phyloP scores from a whole-genome alignment of 192 early-diverging fungal species.

The Coemansia furcata region DNA sequence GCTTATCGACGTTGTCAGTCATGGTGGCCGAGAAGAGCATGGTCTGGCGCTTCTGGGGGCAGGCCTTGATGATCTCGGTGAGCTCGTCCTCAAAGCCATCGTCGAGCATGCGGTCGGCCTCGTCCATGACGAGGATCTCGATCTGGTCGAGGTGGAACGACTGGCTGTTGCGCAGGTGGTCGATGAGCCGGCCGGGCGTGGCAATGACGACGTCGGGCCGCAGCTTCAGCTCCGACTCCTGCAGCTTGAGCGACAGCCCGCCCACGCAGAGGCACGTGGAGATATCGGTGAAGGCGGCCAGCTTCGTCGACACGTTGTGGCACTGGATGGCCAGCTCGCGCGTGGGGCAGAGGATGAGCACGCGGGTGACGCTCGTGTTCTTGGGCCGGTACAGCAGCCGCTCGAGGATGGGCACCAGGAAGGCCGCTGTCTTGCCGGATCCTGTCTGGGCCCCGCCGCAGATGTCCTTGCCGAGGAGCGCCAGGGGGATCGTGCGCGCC shows the following conservation, averaged over 20 bases:
- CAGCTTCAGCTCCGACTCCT: constrained; percentile 82
- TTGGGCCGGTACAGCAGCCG: constrained; percentile 89
- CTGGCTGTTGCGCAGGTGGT: constrained; percentile 91
- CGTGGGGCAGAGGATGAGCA: constrained; percentile 92
- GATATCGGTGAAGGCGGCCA: constrained; percentile 88
- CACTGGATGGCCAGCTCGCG: constrained; percentile 98
- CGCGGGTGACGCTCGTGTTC: constrained; percentile 72
- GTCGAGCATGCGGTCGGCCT: constrained; percentile 98
- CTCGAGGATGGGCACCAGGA: constrained; percentile 94
- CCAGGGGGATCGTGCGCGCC: constrained; percentile 86
- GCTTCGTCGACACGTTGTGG: constrained; percentile 84
- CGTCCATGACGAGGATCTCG: constrained; percentile 98
- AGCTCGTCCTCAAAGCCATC: constrained; percentile 97
- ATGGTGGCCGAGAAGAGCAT: constrained; percentile 99
- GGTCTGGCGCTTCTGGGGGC: constrained; percentile 87
- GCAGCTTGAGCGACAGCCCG: constrained; percentile 80
- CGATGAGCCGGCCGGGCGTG: constrained; percentile 97
- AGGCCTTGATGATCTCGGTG: constrained; percentile 87
- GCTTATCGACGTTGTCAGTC: constrained; percentile 97
- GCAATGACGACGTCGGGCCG: constrained; percentile 95
- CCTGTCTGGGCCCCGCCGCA: constrained; percentile 98
- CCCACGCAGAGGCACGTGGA: constrained; percentile 84
- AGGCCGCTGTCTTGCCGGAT: constrained; percentile 97
- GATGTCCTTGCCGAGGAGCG: constrained; percentile 93
- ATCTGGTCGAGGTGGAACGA: constrained; percentile 83